These are phyloP conservation scores for Sclerotinia glacialis DNA, from an alignment of 2,329 filamentous ascomycete genomes.

Conservation along the genomic window DNA sequence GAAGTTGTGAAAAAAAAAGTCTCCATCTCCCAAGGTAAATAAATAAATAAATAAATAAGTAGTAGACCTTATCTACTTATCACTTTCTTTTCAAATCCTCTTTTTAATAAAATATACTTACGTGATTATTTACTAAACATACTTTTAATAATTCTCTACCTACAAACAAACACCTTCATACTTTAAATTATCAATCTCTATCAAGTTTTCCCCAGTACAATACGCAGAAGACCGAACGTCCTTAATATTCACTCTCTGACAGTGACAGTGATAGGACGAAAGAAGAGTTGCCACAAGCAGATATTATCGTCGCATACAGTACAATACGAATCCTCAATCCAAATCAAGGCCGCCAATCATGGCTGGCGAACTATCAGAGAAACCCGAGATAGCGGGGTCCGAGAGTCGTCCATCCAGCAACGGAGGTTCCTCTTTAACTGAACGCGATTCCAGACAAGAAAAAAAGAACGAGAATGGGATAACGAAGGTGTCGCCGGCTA, in stretches of 20 bases:
- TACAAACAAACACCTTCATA: neutral
- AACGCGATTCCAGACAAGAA: slow-evolving; percentile 28
- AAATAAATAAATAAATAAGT: neutral
- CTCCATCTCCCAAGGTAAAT: neutral
- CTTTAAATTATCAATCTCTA: neutral
- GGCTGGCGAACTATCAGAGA: slow-evolving; percentile 36
- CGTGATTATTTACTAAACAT: neutral
- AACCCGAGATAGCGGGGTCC: slow-evolving; percentile 28
- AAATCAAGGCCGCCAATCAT: slow-evolving; percentile 31
- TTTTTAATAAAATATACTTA: neutral
- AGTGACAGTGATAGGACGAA: neutral
- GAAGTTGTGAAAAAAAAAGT: neutral
- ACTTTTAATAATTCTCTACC: neutral
- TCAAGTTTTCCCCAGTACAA: neutral
- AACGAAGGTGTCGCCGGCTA: slow-evolving; percentile 54
- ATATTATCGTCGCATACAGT: neutral
- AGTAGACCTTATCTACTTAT: neutral
- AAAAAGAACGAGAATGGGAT: slow-evolving; percentile 44
- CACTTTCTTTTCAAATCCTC: neutral
- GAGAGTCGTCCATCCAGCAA: slow-evolving; percentile 29
- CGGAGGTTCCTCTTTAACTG: slow-evolving; percentile 27
- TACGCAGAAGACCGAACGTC: neutral
- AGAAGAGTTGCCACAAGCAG: neutral
- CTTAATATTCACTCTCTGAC: neutral
- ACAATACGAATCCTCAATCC: neutral